Conservation (phyloP, 2,329 filamentous ascomycete genomes). For the Nigrograna mackinnonii region DNA sequence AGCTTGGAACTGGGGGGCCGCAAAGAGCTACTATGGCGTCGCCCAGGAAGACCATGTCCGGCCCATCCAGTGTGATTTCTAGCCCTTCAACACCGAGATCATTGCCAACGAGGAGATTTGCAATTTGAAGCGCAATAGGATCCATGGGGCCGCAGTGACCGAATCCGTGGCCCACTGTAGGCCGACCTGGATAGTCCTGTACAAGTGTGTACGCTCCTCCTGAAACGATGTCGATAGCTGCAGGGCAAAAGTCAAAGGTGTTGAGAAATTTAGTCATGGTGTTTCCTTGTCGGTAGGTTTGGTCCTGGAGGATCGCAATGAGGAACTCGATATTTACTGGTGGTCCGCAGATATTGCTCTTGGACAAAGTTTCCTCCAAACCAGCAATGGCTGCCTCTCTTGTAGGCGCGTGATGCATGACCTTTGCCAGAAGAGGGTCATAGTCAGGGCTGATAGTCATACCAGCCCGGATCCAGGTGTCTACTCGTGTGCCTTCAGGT, state of each 20-base stretch:
- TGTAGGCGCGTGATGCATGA: conserved; percentile 57
- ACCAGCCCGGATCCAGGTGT: conserved; percentile 66
- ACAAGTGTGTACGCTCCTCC: conserved; percentile 62
- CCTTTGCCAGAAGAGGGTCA: conserved; percentile 61
- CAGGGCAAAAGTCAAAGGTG: conserved; percentile 53
- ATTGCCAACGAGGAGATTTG: conserved; percentile 65
- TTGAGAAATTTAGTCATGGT: conserved; percentile 63
- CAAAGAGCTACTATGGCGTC: conserved; percentile 61
- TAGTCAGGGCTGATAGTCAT: conserved; percentile 61
- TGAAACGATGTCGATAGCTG: conserved; percentile 60
- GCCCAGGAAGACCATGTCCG: conserved; percentile 60
- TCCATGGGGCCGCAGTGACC: conserved; percentile 66
- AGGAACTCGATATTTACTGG: conserved; percentile 63
- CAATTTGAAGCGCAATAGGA: conserved; percentile 59
- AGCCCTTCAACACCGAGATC: conserved; percentile 54
- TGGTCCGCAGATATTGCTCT: conserved; percentile 56
- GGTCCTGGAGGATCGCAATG: conserved; percentile 51
- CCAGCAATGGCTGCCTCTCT: conserved; percentile 48
- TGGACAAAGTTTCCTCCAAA: conserved; percentile 48
- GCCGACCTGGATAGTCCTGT: conserved; percentile 63
- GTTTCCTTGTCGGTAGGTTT: conserved; percentile 51
- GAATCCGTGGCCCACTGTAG: conserved; percentile 60
- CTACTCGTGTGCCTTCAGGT: conserved; percentile 55
- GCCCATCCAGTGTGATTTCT: conserved; percentile 64
- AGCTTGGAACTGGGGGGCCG: conserved; percentile 57